Evolutionary conservation across 176 grass and related monocot species (phyloP), one percentile per base, ranked within the genome.

Genomic region (Avena eriantha): DNA sequence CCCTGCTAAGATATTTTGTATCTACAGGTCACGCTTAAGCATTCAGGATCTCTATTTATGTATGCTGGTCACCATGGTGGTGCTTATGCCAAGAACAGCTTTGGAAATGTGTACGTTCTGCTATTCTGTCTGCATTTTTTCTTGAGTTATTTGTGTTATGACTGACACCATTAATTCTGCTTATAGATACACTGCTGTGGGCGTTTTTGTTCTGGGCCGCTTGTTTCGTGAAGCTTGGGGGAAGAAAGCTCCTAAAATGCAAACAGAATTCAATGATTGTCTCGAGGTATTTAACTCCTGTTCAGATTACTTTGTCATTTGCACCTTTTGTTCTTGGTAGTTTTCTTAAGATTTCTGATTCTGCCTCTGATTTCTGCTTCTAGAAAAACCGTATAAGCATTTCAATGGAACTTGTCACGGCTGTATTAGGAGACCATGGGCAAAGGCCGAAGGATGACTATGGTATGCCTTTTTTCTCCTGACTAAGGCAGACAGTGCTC

Each of bases 371-470:
- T 54, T 87, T 48, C 43, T 88, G 36, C 86, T 57, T 80, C 23
- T 82, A 98, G 97, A 91, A 93, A 94, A 96, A 90, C 15, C 76
- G 55, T 19, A 90, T 99, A 64, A 91, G 97, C 79, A 94, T 99
- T 80, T 99, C 97, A 64, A 99, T 99, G 97, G 97, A 99, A 83
- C 87, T 99, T 80, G 97, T 99, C 29, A 99, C 94, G 79, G 97
- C 97, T 90, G 92, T 94, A 74, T 88, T 99, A 85, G 97, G 97
- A 48, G 97, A 99, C 76, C 97, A 96, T 87, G 94, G 97, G 39
- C 97, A 99, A 90, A 93, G 97, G 77, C 97, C 97, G 5, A 96
- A 96, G 35, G 92, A 99, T 93, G 94, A 99, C 88, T 99, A 94
- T 91, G 97, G 97, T 99, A 96, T 16, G 53, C 8, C 47, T 31